Evolutionary conservation across 176 grass and related monocot genomes (phyloP).

Genomic region (Tillandsia fasciculata): DNA sequence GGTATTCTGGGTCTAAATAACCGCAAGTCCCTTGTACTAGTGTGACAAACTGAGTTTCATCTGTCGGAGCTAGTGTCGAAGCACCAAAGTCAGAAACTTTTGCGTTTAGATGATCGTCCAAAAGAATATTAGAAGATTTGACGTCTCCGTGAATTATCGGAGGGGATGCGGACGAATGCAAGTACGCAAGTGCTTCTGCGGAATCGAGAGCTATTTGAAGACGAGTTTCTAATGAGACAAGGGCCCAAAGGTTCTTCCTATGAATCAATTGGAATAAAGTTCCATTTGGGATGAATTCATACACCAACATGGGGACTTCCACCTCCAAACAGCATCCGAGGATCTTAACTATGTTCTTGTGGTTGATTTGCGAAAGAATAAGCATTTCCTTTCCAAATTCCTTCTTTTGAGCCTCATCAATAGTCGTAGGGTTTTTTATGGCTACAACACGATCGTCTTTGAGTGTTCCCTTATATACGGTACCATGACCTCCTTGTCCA

Average conservation of each 20-base stretch:
- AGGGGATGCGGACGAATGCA: background rate
- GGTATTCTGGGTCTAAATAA: background rate
- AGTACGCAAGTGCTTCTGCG: background rate
- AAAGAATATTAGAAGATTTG: background rate
- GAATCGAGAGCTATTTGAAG: background rate
- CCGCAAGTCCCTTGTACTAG: background rate
- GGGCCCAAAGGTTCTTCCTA: background rate
- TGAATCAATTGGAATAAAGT: background rate
- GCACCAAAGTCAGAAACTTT: background rate
- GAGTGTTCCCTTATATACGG: background rate
- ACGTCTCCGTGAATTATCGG: background rate
- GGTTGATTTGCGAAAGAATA: background rate
- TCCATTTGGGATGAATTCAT: background rate
- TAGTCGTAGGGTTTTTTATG: background rate
- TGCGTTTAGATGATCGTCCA: background rate
- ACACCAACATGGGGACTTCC: background rate
- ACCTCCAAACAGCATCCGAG: background rate
- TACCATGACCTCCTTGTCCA: background rate
- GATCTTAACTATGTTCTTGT: background rate
- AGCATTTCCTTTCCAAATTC: background rate
- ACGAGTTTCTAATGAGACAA: background rate
- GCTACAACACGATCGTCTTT: background rate
- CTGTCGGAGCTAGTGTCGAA: background rate
- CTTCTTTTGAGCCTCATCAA: background rate
- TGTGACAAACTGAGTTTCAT: background rate